Evolutionary conservation across 1,284 basidiomycete genomes (phyloP).

Genomic region (Schizophyllum amplum): DNA sequence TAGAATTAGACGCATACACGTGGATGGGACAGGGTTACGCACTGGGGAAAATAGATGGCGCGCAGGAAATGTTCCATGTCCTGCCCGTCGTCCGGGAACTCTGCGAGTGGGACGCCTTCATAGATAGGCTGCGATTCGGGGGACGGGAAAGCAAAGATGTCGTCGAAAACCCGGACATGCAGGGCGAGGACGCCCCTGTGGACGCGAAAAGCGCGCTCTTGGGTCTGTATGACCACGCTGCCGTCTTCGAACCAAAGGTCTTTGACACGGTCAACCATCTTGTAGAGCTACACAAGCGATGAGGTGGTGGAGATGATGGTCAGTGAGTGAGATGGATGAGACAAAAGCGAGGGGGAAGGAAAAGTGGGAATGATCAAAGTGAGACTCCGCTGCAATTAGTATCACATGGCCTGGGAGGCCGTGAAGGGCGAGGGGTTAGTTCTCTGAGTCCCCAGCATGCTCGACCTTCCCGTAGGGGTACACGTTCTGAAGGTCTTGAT

Average conservation of each 20-base stretch:
- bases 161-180: constrained; percentile 12
- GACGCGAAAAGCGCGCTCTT: constrained; percentile 15
- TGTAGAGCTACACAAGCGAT: too few species aligned
- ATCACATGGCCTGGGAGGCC: too few species aligned
- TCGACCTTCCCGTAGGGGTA: too few species aligned
- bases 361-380: too few species aligned
- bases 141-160: constrained; percentile 13
- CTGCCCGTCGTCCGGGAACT: constrained; percentile 9
- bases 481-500: too few species aligned
- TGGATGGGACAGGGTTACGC: not conserved
- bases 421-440: too few species aligned
- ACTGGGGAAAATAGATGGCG: constrained; percentile 13
- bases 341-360: too few species aligned
- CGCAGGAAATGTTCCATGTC: constrained; percentile 11
- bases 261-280: too few species aligned
- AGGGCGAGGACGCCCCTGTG: constrained; percentile 12
- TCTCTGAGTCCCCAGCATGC: too few species aligned
- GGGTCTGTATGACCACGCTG: constrained; percentile 1
- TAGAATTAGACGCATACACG: not conserved
- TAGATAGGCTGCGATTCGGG: constrained; percentile 5
- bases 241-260: constrained; percentile 6
- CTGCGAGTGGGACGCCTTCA: constrained; percentile 13
- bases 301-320: too few species aligned
- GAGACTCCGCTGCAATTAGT: too few species aligned
- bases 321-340: too few species aligned